Base-by-base conservation (phyloP, 2,329 filamentous ascomycete species). In the Aspergillus oerlinghausenensis region DNA sequence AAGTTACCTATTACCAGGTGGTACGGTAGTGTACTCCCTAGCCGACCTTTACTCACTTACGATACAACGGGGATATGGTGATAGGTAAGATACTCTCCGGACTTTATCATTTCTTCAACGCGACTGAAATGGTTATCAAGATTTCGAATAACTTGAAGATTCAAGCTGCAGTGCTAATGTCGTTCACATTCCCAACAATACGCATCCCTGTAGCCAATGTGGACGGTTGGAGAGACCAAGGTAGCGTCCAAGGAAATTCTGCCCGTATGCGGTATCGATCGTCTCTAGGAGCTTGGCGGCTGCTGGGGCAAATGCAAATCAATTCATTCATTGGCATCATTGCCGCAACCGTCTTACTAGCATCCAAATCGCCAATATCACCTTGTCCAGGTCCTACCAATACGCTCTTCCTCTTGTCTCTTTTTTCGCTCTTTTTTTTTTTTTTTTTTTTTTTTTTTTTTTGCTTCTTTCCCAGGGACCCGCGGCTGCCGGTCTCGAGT, bases 271-370 rank as follows among this genome's bases (percentile, higher is more conserved):
- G 42, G 42, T 23, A 45, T 45, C 8, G 42, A 45, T 23, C 21
- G 32, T 17, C 32, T 35, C 14, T 17, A 7, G 32, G 32, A 17
- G 2, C 32, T 38, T 38, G 32, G 32, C 32, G 14, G 17, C 32
- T 38, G 14, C 32, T 38, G 32, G 32, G 32, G 11, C 29, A 32
- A 32, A 32, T 32, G 29, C 32, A 38, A 45, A 45, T 45, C 8
- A 23, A 23, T 14, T 2, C 10, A 50, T 38, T 40, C 49, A 48
- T 52, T 51, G 35, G 49, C 42, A 49, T 40, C 49, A 48, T 52
- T 51, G 35, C 54, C 42, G 54, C 54, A 55, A 40, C 49, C 54
- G 49, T 55, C 49, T 19, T 47, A 6, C 23, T 19, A 23, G 21
- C 42, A 19, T 23, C 14, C 32, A 35, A 32, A 35, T 14, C 32